Conservation (phyloP, 495 filamentous ascomycete genomes). For the Poronia punctata region DNA sequence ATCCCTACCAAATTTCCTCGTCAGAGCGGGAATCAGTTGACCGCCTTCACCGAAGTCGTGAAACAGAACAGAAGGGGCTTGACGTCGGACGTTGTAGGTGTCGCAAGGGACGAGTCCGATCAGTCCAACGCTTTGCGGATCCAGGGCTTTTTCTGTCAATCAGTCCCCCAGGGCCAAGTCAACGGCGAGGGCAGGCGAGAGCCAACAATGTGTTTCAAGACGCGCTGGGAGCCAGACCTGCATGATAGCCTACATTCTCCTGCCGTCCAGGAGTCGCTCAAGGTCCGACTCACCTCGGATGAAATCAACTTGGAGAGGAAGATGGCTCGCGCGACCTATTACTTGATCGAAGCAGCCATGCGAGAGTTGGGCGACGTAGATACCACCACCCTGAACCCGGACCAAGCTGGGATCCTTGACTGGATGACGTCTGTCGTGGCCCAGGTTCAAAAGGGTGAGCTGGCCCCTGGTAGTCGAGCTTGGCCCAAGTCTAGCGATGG, state of each 20-base stretch:
- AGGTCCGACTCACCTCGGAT: conserved; percentile 2
- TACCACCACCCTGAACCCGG: background rate
- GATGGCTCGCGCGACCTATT: conserved; percentile 10
- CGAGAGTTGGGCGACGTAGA: conserved; percentile 1
- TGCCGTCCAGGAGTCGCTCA: conserved; percentile 1
- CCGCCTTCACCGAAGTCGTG: conserved; percentile 1
- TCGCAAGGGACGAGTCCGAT: background rate
- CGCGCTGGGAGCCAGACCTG: conserved; percentile 11
- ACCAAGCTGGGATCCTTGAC: conserved; percentile 3
- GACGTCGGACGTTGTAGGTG: conserved; percentile 7
- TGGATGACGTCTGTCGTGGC: conserved; percentile 17
- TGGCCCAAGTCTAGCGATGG: conserved; percentile 8
- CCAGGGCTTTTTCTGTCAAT: conserved; percentile 6
- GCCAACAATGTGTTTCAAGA: conserved; percentile 6
- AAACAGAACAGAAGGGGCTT: background rate
- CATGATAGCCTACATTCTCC: conserved; percentile 8
- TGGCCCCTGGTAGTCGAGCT: conserved; percentile 4
- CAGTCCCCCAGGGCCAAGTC: conserved; percentile 7
- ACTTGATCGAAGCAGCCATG: conserved; percentile 15
- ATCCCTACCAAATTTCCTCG: conserved; percentile 2
- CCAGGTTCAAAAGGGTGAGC: background rate
- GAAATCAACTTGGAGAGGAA: conserved; percentile 10
- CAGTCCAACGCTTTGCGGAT: background rate
- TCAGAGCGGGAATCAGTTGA: background rate
- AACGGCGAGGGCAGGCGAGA: background rate